Base-by-base conservation (phyloP, 148 eudicot genomes). In the Rhododendron griersonianum region DNA sequence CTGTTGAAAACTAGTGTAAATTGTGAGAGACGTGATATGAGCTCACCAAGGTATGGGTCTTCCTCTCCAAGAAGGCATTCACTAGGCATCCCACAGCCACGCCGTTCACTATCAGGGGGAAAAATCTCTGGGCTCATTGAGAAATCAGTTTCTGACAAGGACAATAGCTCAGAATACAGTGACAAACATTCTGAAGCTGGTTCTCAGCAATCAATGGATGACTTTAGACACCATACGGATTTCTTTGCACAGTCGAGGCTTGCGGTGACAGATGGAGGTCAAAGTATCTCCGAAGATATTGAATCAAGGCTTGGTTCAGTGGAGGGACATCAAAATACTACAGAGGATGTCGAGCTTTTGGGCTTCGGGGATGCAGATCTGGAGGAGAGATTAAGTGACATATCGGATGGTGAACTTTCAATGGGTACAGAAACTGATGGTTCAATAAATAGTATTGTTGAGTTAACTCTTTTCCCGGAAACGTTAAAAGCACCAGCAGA, bases 401-500 rank as follows among this genome's bases (percentile, higher is more conserved):
- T 97, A 86, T 97, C 99, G 81, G 99, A 95, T 90, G 90, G 99
- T 69, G 99, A 91, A 74, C 98, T 97, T 85, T 95, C 99, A 19
- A 93, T 97, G 98, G 98, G 96, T 79, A 97, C 99, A 28, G 99
- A 97, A 89, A 94, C 99, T 21, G 98, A 97, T 90, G 99, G 97
- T 55, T 95, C 99, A 30, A 88, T 94, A 18, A 90, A 90, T 80
- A 97, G 96, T 87, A 93, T 93, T 59, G 98, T 94, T 44, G 99
- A 94, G 89, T 91, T 91, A 69, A 97, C 98, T 57, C 98, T 97
- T 88, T 97, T 97, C 84, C 98, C 99, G 10, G 98, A 97, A 89
- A 87, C 86, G 14, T 78, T 85, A 57, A 92, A 92, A 85, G 89
- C 86, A 25, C 65, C 91, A 23, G 75, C 89, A 21, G 95, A 92